These are phyloP conservation scores for Mortierella sp. DNA, from an alignment of 371 early-diverging fungal species.

Conservation along the genomic window DNA sequence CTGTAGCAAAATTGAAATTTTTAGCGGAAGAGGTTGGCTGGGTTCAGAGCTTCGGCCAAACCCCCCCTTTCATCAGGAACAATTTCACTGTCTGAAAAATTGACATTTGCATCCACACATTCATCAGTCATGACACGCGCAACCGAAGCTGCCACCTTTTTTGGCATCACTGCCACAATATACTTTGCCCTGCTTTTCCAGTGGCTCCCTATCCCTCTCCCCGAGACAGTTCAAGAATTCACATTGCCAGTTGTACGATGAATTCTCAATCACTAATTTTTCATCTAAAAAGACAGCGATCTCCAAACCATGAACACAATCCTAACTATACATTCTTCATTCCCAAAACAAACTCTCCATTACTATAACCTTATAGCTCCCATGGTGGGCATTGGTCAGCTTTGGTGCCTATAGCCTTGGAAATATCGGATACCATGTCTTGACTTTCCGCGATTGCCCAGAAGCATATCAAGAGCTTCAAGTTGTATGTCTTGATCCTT, in stretches of 20 bases:
- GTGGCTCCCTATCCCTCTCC: constrained; percentile 64
- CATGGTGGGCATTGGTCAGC: constrained; percentile 84
- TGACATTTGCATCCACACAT: constrained; percentile 14
- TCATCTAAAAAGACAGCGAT: neutral
- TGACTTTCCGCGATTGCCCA: constrained; percentile 92
- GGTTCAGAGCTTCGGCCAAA: no score
- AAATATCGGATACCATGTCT: constrained; percentile 85
- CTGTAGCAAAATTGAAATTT: no score
- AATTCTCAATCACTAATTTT: neutral
- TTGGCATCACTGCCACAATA: constrained; percentile 59
- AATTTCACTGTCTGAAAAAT: neutral
- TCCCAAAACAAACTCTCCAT: no score
- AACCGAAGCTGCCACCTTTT: constrained; percentile 66
- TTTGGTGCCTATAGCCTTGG: constrained; percentile 90
- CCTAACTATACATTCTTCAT: neutral
- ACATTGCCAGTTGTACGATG: constrained; percentile 70
- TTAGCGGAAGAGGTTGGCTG: no score
- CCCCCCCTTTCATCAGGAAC: neutral
- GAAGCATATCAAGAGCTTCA: constrained; percentile 86
- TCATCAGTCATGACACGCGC: constrained; percentile 70
- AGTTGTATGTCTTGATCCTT: constrained; percentile 63
- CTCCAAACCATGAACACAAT: neutral
- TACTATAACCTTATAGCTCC: constrained; percentile 66
- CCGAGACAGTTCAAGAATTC: constrained; percentile 67
- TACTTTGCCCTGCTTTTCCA: constrained; percentile 68